phyloP scores from a whole-genome alignment of 2,329 filamentous ascomycete species.

The Fusarium mundagurra region DNA sequence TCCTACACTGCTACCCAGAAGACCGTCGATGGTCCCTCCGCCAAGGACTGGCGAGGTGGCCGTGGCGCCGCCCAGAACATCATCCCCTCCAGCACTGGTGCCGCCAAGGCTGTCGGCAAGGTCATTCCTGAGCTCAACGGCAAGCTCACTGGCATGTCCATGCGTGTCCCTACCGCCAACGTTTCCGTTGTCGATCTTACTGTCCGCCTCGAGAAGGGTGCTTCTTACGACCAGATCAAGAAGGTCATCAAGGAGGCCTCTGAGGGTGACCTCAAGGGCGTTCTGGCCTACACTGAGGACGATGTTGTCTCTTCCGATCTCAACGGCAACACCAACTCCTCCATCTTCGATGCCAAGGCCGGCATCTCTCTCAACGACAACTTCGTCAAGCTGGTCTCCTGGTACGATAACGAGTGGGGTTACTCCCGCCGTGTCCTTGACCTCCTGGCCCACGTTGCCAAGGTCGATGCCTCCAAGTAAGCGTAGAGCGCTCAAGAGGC shows the following conservation, averaged over 20 bases:
- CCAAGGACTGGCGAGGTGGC: conserved; percentile 99
- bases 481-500: conserved; percentile 35
- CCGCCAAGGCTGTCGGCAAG: conserved; percentile 99
- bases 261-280: conserved; percentile 85
- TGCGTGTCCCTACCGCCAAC: conserved; percentile 98
- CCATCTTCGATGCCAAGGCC: conserved; percentile 99
- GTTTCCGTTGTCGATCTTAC: conserved; percentile 99
- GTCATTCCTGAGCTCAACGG: conserved; percentile 97
- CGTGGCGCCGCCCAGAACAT: conserved; percentile 99
- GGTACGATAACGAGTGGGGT: conserved; percentile 99
- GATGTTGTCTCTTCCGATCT: conserved; percentile 94
- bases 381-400: conserved; percentile 98
- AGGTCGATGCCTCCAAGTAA: conserved; percentile 73
- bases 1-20: conserved; percentile 99
- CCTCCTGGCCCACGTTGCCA: conserved; percentile 81
- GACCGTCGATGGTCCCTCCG: conserved; percentile 97
- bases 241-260: conserved; percentile 86
- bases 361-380: conserved; percentile 98
- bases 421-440: conserved; percentile 96
- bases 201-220: conserved; percentile 90
- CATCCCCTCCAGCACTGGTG: conserved; percentile 98
- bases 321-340: conserved; percentile 91
- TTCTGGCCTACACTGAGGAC: conserved; percentile 96
- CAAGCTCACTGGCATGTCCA: conserved; percentile 99
- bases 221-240: conserved; percentile 94